Percentiles rank a stretch among this genome's conserved stretches.
Evolutionary conservation across 352 stramenopile genomes (phyloP).

Genomic region (Elongisporangium undulatum): DNA sequence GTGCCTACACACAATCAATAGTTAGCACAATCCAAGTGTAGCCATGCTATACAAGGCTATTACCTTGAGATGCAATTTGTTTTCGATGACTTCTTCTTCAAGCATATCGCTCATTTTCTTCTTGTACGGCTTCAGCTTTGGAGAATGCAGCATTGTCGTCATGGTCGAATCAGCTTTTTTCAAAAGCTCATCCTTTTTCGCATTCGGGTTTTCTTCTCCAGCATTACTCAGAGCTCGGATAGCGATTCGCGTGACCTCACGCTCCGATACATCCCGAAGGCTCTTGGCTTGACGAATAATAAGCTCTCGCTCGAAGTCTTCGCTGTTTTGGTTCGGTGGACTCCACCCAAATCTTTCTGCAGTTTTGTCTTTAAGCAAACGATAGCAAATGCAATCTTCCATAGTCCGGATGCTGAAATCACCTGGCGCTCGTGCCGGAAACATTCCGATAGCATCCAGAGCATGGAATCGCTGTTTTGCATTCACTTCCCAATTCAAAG

Average conservation of each 20-base stretch:
- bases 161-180: slow-evolving; percentile 19
- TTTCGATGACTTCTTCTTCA: slow-evolving; percentile 34
- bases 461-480: slow-evolving; percentile 45
- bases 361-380: slow-evolving; percentile 32
- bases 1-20: slow-evolving; percentile 7
- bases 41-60: not conserved
- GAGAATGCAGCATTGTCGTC: slow-evolving; percentile 21
- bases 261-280: slow-evolving; percentile 20
- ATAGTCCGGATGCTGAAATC: slow-evolving; percentile 29
- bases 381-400: slow-evolving; percentile 59
- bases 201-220: slow-evolving; percentile 6
- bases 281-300: slow-evolving; percentile 33
- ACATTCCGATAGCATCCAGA: slow-evolving; percentile 58
- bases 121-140: slow-evolving; percentile 39
- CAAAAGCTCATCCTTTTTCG: slow-evolving; percentile 5
- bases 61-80: slow-evolving; percentile 25
- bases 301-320: slow-evolving; percentile 34
- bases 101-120: slow-evolving; percentile 50
- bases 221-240: slow-evolving; percentile 11
- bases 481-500: slow-evolving; percentile 54
- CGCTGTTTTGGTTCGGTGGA: slow-evolving; percentile 14
- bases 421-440: slow-evolving; percentile 26
- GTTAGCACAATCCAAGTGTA: not conserved
- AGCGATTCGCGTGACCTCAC: slow-evolving; percentile 17
- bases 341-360: slow-evolving; percentile 44